Evolutionary conservation across 2,329 filamentous ascomycete genomes (phyloP), one percentile per base, ranked within the genome.

Genomic region (Lizonia empirigonia): DNA sequence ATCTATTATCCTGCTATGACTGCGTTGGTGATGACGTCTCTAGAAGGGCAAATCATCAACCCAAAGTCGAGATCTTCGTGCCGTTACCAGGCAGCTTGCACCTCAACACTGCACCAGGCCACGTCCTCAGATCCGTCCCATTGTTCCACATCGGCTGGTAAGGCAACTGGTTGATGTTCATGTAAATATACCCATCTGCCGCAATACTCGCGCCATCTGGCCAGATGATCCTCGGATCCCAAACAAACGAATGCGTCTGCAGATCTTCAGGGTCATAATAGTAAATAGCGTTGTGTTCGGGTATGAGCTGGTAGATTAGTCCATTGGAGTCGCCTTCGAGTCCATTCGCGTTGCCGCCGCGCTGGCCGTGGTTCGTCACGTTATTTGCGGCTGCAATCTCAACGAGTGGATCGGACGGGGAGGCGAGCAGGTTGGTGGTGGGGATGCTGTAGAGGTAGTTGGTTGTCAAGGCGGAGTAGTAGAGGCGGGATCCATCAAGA

Each of bases 261-360:
- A 76, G 74, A 55, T 76, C 77, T 74, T 72, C 60, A 1, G 60
- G 56, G 12, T 59, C 33, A n/a, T 75, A 81, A 15, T 74, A 67
- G 67, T 38, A 63, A 7, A 82, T 72, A 0, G 77, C 74, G 51
- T 81, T 80, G 10, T 76, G 71, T 67, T 82, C 78, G 18, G 76
- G 72, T 44, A 78, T 77, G 3, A 77, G 76, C 36, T 74, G 68
- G 45, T 82, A 82, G 29, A 82, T 72, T 33, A 77, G 60, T 0
- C 74, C 75, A 37, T 80, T 80, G 5, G 70, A 74, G 42, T 81
- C 79, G 1, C 76, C 79, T 56, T 82, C 78, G 29, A 81, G 73
- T 0, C 80, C 79, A 55, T 81, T 79, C 4, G 74, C 77, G 5
- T 78, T 70, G 2, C 78, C 79, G 35, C 78, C 80, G 16, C 73